phyloP scores from a whole-genome alignment of 495 filamentous ascomycete species.

The Talaromyces nanjingensis region DNA sequence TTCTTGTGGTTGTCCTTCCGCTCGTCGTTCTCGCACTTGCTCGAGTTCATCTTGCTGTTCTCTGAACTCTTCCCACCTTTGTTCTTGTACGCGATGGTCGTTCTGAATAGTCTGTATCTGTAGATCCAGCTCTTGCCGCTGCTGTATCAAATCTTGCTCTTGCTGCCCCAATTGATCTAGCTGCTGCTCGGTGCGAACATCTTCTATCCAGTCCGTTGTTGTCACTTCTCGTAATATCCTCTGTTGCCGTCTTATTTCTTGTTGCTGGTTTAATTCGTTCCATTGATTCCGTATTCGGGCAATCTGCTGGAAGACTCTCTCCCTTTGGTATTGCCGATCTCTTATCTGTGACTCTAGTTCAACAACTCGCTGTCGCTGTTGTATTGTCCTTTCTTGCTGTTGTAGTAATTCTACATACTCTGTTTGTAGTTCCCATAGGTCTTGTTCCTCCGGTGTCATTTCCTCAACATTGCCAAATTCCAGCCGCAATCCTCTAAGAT shows the following conservation, averaged over 20 bases:
- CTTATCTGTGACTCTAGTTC: background rate
- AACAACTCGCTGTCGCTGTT: background rate
- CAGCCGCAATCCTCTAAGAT: background rate
- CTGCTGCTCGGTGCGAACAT: background rate
- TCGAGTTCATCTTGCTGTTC: background rate
- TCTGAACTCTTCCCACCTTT: background rate
- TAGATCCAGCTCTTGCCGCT: background rate
- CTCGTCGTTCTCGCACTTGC: background rate
- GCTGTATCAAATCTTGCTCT: background rate
- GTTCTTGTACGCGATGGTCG: background rate
- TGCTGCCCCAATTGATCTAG: background rate
- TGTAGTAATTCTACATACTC: background rate
- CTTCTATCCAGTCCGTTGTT: background rate
- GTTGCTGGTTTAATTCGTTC: background rate
- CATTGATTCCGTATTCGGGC: background rate
- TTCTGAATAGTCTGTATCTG: background rate
- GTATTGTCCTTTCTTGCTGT: background rate
- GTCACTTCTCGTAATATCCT: background rate
- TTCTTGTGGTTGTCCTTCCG: too few species aligned
- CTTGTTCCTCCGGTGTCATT: background rate
- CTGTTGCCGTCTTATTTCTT: background rate
- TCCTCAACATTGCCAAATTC: background rate
- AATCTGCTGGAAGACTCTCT: background rate
- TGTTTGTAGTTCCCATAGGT: background rate
- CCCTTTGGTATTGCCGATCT: background rate